phyloP scores from a whole-genome alignment of 306 rosid species.

The Ammopiptanthus mongolicus region DNA sequence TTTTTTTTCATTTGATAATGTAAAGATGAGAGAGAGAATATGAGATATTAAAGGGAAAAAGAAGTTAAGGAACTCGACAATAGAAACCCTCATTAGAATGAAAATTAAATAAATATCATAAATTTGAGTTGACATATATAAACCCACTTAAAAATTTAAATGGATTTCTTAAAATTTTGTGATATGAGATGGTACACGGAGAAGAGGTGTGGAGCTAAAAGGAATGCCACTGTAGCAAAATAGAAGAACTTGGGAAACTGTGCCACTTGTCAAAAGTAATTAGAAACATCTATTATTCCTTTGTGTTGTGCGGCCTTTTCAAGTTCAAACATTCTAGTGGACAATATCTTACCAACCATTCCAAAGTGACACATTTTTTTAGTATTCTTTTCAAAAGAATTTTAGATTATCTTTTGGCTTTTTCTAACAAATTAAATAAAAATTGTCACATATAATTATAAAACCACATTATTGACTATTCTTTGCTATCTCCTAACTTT shows the following conservation, averaged over 20 bases:
- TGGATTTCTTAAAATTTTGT: no score
- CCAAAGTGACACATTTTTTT: neutral
- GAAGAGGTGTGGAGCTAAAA: neutral
- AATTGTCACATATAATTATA: neutral
- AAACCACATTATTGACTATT: conserved; percentile 7
- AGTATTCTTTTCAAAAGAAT: neutral
- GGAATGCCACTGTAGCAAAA: neutral
- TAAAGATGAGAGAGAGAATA: no score
- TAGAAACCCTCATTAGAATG: no score
- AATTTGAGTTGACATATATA: no score
- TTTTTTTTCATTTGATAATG: no score
- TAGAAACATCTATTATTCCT: conserved; percentile 4
- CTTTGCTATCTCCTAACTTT: conserved; percentile 3
- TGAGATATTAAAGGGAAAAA: no score
- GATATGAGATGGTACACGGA: no score
- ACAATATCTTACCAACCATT: conserved; percentile 7
- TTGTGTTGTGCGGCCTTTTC: conserved; percentile 3
- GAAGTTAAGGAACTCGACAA: no score
- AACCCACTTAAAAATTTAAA: no score
- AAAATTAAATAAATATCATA: no score
- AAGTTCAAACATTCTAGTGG: neutral
- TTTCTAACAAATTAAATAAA: neutral
- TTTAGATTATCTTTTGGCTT: conserved; percentile 16
- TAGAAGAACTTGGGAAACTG: neutral
- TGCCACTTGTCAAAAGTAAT: conserved; percentile 3